Evolutionary conservation across 371 early-diverging fungal species (phyloP).

Genomic region (Mortierella sp.): DNA sequence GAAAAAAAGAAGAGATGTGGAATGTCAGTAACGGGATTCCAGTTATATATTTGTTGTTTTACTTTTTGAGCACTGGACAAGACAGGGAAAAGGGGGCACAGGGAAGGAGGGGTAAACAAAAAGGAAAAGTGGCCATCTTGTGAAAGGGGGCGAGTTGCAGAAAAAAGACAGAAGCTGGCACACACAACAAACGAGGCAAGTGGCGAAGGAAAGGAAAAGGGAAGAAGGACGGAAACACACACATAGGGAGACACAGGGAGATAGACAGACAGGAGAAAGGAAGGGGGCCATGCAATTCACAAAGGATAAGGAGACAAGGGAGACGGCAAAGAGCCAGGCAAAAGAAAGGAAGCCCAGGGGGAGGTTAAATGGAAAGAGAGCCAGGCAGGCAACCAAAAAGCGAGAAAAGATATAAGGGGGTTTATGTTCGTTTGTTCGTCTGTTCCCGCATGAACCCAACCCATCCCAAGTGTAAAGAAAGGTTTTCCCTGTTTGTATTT

Average conservation of each 20-base stretch:
- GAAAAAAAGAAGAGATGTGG: background rate
- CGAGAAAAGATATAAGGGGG: background rate
- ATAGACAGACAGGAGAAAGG: background rate
- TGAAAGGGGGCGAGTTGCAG: background rate
- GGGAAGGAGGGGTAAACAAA: too few species aligned
- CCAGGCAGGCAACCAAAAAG: background rate
- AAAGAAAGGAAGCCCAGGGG: background rate
- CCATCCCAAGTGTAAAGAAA: background rate
- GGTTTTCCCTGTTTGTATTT: background rate
- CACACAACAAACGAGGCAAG: background rate
- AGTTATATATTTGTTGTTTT: background rate
- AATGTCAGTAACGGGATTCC: conserved; percentile 22
- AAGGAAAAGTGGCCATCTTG: too few species aligned
- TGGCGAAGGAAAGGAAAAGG: background rate
- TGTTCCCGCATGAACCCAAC: background rate
- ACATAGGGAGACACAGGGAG: background rate
- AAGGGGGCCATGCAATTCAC: background rate
- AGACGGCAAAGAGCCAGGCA: background rate
- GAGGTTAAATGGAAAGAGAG: background rate
- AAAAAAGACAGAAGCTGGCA: background rate
- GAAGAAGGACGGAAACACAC: background rate
- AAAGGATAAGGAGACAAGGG: background rate
- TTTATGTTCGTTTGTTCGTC: background rate
- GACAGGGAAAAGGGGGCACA: background rate
- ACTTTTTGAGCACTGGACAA: background rate